These are phyloP conservation scores for Didymella keratinophila DNA, from an alignment of 2,329 filamentous ascomycete genomes.

Conservation along the genomic window DNA sequence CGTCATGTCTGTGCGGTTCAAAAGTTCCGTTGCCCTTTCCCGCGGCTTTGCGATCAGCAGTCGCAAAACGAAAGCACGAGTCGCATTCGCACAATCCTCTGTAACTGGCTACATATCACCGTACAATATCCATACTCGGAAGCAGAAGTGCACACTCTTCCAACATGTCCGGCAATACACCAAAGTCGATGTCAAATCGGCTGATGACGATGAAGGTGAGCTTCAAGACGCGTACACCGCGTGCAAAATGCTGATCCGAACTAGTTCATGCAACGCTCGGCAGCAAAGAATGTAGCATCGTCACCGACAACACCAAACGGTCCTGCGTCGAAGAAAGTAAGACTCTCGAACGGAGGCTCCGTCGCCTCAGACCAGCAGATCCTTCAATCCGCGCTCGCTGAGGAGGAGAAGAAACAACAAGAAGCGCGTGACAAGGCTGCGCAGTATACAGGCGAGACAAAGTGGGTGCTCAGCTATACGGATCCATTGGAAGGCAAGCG, in stretches of 20 bases:
- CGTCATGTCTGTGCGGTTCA: constrained; percentile 7
- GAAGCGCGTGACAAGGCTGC: constrained; percentile 66
- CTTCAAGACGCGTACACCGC: neutral
- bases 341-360: constrained; percentile 56
- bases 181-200: constrained; percentile 81
- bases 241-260: constrained; percentile 20
- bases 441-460: constrained; percentile 71
- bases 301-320: constrained; percentile 60
- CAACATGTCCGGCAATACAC: constrained; percentile 44
- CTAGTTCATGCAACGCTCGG: constrained; percentile 90
- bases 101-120: neutral
- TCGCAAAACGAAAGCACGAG: neutral
- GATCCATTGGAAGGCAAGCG: constrained; percentile 52
- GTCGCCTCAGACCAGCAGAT: constrained; percentile 61
- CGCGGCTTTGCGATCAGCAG: constrained; percentile 3
- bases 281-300: constrained; percentile 63
- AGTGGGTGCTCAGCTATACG: constrained; percentile 74
- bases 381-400: constrained; percentile 69
- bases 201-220: constrained; percentile 85
- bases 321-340: constrained; percentile 70
- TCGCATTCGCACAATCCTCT: neutral
- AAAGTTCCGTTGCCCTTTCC: constrained; percentile 6
- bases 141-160: constrained; percentile 2
- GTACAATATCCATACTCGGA: neutral
- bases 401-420: constrained; percentile 71